Evolutionary conservation across 768 basidiomycete species (phyloP).

Genomic region (Suillus alpinus): DNA sequence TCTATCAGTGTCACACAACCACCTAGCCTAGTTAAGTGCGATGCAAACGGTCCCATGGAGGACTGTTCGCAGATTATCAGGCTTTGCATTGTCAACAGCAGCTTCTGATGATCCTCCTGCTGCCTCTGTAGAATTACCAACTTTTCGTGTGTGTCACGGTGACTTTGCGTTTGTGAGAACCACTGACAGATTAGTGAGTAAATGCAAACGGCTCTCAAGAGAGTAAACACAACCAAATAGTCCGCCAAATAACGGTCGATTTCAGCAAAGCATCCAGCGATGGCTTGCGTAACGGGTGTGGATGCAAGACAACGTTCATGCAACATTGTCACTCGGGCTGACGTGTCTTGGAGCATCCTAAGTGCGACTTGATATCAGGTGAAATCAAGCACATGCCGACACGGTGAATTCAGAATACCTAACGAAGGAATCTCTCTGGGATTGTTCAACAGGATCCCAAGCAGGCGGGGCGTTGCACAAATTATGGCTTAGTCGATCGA

Average conservation of each 20-base stretch:
- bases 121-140: neutral
- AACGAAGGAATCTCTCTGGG: neutral
- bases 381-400: neutral
- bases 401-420: neutral
- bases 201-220: neutral
- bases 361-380: neutral
- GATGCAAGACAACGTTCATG: neutral
- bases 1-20: neutral
- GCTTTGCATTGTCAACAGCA: neutral
- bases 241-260: neutral
- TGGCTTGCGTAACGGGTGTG: neutral
- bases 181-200: neutral
- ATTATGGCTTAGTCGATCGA: neutral
- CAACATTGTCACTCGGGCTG: neutral
- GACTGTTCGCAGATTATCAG: neutral
- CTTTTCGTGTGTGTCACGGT: neutral
- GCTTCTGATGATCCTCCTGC: slow-evolving; percentile 6
- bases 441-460: neutral
- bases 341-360: neutral
- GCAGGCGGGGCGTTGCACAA: neutral
- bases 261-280: neutral
- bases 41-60: neutral
- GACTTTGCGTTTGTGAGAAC: neutral
- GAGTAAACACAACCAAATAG: neutral
- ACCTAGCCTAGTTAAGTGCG: neutral